These are phyloP conservation scores for Crepidotus variabilis DNA, from an alignment of 768 basidiomycete species.

Conservation along the genomic window DNA sequence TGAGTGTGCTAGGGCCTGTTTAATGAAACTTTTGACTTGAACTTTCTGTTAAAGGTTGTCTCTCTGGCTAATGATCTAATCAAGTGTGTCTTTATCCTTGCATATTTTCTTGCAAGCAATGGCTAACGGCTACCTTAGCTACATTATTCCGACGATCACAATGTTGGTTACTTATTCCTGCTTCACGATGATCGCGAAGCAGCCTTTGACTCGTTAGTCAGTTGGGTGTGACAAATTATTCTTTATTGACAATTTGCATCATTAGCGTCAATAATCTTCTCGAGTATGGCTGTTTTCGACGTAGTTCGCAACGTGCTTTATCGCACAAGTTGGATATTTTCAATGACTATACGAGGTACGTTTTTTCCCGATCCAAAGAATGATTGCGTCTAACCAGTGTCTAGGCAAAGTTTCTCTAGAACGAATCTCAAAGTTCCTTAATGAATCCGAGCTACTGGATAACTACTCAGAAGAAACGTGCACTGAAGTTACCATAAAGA, in stretches of 20 bases:
- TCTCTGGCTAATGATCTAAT: conserved; percentile 7
- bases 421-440: conserved; percentile 39
- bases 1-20: conserved; percentile 16
- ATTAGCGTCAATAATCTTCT: conserved; percentile 39
- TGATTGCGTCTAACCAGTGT: neutral
- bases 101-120: too few relatives aligned
- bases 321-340: too few relatives aligned
- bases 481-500: too few relatives aligned
- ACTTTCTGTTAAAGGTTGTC: conserved; percentile 3
- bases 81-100: neutral
- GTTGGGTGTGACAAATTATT: neutral
- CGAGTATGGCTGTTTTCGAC: conserved; percentile 58
- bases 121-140: conserved; percentile 29
- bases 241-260: conserved; percentile 9
- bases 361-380: too few relatives aligned
- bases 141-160: conserved; percentile 56
- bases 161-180: conserved; percentile 65
- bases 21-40: neutral
- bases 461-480: neutral
- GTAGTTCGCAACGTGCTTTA: conserved; percentile 47
- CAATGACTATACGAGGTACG: conserved; percentile 26
- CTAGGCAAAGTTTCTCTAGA: conserved; percentile 59
- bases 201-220: conserved; percentile 30
- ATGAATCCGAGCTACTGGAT: conserved; percentile 46
- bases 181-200: conserved; percentile 45